Evolutionary conservation across 345 rosid species (phyloP), one percentile per base, ranked within the genome.

Genomic region (Pistacia vera): DNA sequence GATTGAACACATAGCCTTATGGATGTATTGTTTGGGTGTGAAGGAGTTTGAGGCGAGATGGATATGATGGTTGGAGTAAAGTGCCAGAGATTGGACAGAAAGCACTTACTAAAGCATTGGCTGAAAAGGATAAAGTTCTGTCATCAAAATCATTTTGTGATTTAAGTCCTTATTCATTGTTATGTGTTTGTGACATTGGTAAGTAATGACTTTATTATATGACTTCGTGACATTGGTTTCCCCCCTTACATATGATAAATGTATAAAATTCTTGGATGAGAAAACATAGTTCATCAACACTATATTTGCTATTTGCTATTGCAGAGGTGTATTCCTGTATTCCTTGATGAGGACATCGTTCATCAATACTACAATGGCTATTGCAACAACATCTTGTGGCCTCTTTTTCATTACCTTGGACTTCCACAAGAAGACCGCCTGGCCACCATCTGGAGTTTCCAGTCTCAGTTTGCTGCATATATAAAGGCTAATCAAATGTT

Each of bases 41-140:
- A 97, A 97, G 88, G 99, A 90, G 62, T 92, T 92, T 65, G 99
- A 97, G 81, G 98, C 98, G 18, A 94, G 94, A 83, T 97, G 99
- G 99, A 97, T 97, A 66, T 98, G 99, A 63, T 97, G 98, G 99
- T 98, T 71, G 99, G 99, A 11, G 99, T 97, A 28, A 94, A 97
- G 99, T 94, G 70, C 97, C 99, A 8, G 99, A 97, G 78, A 86
- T 85, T 73, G 99, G 99, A 13, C 99, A 94, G 87, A 86, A 81
- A 74, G 97, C 99, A 72, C 94, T 97, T n/a, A 92, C 86, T 25
- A 90, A 91, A 83, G 97, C 98, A 81, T 86, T 97, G 83, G 98
- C 98, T 75, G 97, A 94, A 77, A 97, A 94, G 90, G 99, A 80
- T 17, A 57, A n/a, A 20, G 14, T 71, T 63, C 20, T 60, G 2